These are phyloP conservation scores for Suzukiozyma palmioleophila DNA, from an alignment of 1,139 yeast species.

Conservation along the genomic window DNA sequence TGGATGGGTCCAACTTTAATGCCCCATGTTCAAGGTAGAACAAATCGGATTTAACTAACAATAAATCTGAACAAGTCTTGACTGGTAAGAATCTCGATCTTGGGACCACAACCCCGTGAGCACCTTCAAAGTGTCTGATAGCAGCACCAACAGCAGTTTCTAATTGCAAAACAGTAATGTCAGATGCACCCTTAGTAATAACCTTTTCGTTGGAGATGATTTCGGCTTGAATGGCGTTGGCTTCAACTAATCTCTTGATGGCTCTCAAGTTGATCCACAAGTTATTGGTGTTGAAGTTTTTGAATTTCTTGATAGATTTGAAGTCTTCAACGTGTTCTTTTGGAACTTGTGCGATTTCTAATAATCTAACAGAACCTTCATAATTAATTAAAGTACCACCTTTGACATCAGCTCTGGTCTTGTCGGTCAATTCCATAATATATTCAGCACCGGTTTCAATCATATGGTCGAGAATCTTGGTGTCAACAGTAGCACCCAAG, in stretches of 20 bases:
- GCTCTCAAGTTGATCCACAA: conserved; percentile 96
- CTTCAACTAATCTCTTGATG: conserved; percentile 84
- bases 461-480: conserved; percentile 89
- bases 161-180: conserved; percentile 83
- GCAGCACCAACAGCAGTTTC: conserved; percentile 99
- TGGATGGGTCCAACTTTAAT: conserved; percentile 71
- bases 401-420: conserved; percentile 98
- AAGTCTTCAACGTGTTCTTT: conserved; percentile 98
- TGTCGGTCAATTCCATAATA: conserved; percentile 97
- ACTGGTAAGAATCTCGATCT: conserved; percentile 97
- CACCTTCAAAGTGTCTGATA: conserved; percentile 89
- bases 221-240: conserved; percentile 80
- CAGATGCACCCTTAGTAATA: conserved; percentile 70
- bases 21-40: conserved; percentile 92
- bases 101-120: conserved; percentile 98
- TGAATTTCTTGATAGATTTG: conserved; percentile 95
- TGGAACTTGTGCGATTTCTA: conserved; percentile 98
- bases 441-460: conserved; percentile 87
- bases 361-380: conserved; percentile 88
- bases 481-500: conserved; percentile 96
- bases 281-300: conserved; percentile 96
- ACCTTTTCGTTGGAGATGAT: conserved; percentile 93
- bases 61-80: conserved; percentile 91
- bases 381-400: conserved; percentile 98
- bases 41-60: conserved; percentile 94